Evolutionary conservation across 2,329 filamentous ascomycete genomes (phyloP), one percentile per base, ranked within the genome.

Genomic region (Sporothrix variecibatus): DNA sequence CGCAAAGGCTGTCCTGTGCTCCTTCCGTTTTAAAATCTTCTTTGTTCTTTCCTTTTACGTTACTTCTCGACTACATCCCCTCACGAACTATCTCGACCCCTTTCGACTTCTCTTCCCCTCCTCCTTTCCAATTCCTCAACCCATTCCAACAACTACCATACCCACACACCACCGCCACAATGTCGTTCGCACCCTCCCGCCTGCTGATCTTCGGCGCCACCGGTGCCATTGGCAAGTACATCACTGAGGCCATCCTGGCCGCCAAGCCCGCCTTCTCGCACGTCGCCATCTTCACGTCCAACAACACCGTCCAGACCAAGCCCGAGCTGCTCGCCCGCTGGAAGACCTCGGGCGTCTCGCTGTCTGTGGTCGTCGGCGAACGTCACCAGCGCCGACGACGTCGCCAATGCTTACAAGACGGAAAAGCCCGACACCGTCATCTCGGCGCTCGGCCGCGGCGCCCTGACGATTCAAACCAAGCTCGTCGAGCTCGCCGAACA

Each of bases 391-490:
- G 84, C 86, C 31, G 79, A 82, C 12, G 87, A 89, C 72, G 82
- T 92, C 2, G 80, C 82, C 23, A 83, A 84, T n/a, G 90, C 90
- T 2, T 92, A 89, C 76, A 78, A 85, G 76, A 85, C 85, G 4
- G 75, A 86, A 86, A 82, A 68, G 43, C 87, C 91, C 77, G 90
- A 93, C 79, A 93, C 91, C 0, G 84, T 93, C 58, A 82, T 93
- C 68, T 91, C 88, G 26, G 88, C 88, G 1, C 84, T 93, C 1
- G 92, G 92, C 2, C 86, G 91, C 70, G 85, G 85, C n/a, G 89
- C 86, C 0, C 87, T 94, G 20, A 84, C 86, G 28, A 81, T 85
- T 9, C 91, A 93, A 78, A 87, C 90, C 73, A 82, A 86, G 2
- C 85, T 93, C n/a, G 86, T 93, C 71, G 83, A 83, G 60, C 83